These are phyloP conservation scores for Lophium mytilinum DNA, from an alignment of 495 filamentous ascomycete genomes.

Conservation along the genomic window DNA sequence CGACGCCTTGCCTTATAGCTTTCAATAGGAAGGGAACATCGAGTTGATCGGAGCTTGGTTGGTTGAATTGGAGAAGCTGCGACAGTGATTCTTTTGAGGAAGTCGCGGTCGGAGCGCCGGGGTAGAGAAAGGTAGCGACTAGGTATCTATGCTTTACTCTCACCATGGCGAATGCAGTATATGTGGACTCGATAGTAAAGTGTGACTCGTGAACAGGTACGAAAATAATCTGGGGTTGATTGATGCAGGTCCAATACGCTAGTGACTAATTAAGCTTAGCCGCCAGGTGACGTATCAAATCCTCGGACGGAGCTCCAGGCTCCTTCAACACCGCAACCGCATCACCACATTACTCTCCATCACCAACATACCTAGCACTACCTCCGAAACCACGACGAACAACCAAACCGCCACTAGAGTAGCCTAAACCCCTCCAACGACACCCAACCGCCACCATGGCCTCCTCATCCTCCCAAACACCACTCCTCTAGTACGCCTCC, in stretches of 20 bases:
- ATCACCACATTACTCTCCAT: too few relatives aligned
- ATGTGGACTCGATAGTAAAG: too few relatives aligned
- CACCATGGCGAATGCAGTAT: conserved; percentile 48
- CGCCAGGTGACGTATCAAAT: too few relatives aligned
- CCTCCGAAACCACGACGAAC: background rate
- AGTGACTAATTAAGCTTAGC: too few relatives aligned
- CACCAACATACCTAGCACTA: too few relatives aligned
- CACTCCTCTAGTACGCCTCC: conserved; percentile 66
- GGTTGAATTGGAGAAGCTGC: conserved; percentile 60
- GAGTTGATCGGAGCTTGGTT: conserved; percentile 62
- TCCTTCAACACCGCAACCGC: too few relatives aligned
- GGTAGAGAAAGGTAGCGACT: conserved; percentile 84
- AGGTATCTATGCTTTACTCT: conserved; percentile 93
- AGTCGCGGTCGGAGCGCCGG: conserved; percentile 31
- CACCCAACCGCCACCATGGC: conserved; percentile 45
- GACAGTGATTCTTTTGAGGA: conserved; percentile 37
- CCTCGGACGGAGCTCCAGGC: too few relatives aligned
- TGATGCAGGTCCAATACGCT: too few relatives aligned
- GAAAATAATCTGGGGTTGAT: too few relatives aligned
- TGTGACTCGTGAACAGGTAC: too few relatives aligned
- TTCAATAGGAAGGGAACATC: conserved; percentile 54
- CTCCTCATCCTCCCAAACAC: conserved; percentile 65
- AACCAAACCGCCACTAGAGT: background rate
- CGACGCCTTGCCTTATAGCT: conserved; percentile 59
- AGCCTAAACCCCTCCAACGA: too few relatives aligned